Evolutionary conservation across 2,329 filamentous ascomycete species (phyloP).

Genomic region (Exserohilum rostratum): DNA sequence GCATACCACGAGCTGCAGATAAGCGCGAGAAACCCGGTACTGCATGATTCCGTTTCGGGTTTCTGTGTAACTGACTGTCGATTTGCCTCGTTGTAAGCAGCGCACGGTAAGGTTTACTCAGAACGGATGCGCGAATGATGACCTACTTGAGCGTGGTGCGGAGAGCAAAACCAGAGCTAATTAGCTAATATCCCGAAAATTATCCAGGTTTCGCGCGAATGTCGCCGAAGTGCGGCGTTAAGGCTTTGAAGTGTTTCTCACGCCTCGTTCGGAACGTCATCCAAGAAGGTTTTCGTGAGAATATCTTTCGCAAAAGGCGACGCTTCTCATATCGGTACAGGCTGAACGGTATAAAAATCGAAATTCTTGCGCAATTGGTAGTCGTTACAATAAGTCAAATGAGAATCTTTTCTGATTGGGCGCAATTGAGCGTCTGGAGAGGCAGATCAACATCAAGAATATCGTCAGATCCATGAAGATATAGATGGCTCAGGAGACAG

Average conservation of each 20-base stretch:
- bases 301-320: conserved; percentile 25
- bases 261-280: neutral
- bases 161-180: conserved; percentile 1
- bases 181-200: conserved; percentile 16
- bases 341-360: too few relatives aligned
- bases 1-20: neutral
- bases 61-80: too few relatives aligned
- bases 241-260: neutral
- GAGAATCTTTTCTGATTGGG: too few relatives aligned
- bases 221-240: conserved; percentile 12
- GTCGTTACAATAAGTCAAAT: too few relatives aligned
- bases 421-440: too few relatives aligned
- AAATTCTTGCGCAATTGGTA: too few relatives aligned
- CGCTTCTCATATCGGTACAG: too few relatives aligned
- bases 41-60: neutral
- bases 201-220: conserved; percentile 14
- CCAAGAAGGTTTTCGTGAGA: conserved; percentile 21
- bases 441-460: too few relatives aligned
- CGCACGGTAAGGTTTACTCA: neutral
- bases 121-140: neutral
- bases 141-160: neutral
- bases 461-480: too few relatives aligned
- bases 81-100: neutral
- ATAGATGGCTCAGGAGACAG: too few relatives aligned
- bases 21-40: neutral